Conservation (phyloP, 345 rosid genomes). For the Camelina laxa region DNA sequence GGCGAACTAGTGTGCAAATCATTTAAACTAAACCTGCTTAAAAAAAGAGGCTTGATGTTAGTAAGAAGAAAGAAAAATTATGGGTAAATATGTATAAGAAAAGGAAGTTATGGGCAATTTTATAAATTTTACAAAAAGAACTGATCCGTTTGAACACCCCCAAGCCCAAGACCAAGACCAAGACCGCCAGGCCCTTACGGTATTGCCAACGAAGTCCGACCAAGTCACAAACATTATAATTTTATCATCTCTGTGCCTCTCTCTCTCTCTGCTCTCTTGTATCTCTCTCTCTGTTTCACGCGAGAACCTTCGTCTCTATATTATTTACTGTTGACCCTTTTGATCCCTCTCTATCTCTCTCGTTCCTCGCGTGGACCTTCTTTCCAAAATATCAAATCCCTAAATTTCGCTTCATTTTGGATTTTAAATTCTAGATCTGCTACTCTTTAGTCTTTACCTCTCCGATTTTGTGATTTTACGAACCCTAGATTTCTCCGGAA, state of each 20-base stretch:
- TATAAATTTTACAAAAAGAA: not conserved
- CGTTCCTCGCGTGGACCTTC: constrained; percentile 35
- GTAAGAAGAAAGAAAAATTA: too few relatives aligned
- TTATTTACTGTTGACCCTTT: not conserved
- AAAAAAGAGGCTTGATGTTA: too few relatives aligned
- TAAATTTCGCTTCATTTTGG: constrained; percentile 21
- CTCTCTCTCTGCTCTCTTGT: not conserved
- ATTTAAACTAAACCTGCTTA: not conserved
- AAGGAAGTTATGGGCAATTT: not conserved
- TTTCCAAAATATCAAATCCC: constrained; percentile 11
- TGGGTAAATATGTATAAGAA: not conserved
- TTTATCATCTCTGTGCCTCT: not conserved
- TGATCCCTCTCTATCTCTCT: constrained; percentile 22
- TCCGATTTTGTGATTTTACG: constrained; percentile 16
- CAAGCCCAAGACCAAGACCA: constrained; percentile 17
- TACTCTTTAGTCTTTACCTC: not conserved
- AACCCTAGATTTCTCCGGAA: constrained; percentile 40
- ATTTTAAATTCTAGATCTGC: constrained; percentile 27
- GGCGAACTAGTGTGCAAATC: not conserved
- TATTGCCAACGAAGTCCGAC: constrained; percentile 1
- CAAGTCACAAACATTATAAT: constrained; percentile 12
- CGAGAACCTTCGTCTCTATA: constrained; percentile 28
- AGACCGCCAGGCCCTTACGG: not conserved
- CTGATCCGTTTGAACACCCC: not conserved
- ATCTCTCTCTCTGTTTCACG: constrained; percentile 13